These are phyloP conservation scores for Xylariaceae sp. DNA, from an alignment of 2,329 filamentous ascomycete genomes.

Conservation along the genomic window DNA sequence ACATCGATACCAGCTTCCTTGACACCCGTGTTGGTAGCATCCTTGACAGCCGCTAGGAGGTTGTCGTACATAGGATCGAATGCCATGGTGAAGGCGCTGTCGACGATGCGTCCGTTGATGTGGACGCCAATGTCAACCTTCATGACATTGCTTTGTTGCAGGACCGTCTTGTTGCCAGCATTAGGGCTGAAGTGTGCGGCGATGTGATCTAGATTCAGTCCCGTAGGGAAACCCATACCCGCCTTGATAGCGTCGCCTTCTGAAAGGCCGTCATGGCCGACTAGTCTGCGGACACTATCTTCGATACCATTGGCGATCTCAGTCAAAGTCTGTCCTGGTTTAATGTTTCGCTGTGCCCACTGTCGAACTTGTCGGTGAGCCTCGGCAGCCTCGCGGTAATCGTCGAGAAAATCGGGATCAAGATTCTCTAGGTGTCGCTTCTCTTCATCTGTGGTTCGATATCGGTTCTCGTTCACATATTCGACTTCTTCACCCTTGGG, in stretches of 20 bases:
- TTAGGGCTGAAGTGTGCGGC: conserved; percentile 90
- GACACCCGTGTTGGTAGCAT: conserved; percentile 84
- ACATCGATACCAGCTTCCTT: conserved; percentile 92
- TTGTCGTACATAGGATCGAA: conserved; percentile 79
- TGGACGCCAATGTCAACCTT: conserved; percentile 86
- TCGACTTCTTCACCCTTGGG: conserved; percentile 80
- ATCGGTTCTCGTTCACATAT: conserved; percentile 78
- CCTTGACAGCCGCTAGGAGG: conserved; percentile 74
- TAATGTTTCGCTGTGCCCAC: conserved; percentile 81
- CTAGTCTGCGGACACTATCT: conserved; percentile 77
- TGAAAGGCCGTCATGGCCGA: conserved; percentile 76
- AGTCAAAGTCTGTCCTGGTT: conserved; percentile 79
- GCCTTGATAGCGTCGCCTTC: conserved; percentile 80
- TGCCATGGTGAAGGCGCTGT: conserved; percentile 80
- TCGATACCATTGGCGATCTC: conserved; percentile 90
- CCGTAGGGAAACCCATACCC: conserved; percentile 87
- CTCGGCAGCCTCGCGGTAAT: conserved; percentile 86
- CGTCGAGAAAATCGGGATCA: conserved; percentile 78
- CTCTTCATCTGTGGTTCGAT: conserved; percentile 83
- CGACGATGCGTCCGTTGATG: conserved; percentile 79
- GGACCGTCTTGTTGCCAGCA: conserved; percentile 79
- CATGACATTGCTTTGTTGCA: conserved; percentile 77
- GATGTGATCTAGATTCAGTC: conserved; percentile 83
- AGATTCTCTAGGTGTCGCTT: conserved; percentile 83
- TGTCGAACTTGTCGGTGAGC: conserved; percentile 87